phyloP scores from a whole-genome alignment of 1,139 yeast species.

The Kazachstania sp. region DNA sequence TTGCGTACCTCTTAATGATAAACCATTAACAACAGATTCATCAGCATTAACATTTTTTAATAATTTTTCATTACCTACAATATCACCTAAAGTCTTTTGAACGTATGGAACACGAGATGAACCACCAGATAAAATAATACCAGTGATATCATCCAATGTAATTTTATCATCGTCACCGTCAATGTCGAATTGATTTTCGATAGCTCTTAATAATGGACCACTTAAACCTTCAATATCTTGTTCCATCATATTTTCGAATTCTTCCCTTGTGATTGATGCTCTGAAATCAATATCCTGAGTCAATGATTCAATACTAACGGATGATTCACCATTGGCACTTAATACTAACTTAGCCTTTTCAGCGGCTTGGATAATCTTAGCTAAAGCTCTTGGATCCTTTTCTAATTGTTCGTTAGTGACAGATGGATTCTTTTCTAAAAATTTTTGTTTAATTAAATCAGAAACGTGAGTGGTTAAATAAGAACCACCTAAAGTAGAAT shows the following conservation, averaged over 20 bases:
- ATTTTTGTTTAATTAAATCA: slow-evolving; percentile 50
- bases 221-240: slow-evolving; percentile 41
- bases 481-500: slow-evolving; percentile 65
- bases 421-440: slow-evolving; percentile 35
- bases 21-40: slow-evolving; percentile 88
- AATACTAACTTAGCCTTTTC: slow-evolving; percentile 80
- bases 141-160: slow-evolving; percentile 39
- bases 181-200: slow-evolving; percentile 31
- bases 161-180: slow-evolving; percentile 12
- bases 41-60: slow-evolving; percentile 93
- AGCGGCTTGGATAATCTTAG: slow-evolving; percentile 70
- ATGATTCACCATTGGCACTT: slow-evolving; percentile 78
- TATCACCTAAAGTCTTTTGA: slow-evolving; percentile 47
- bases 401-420: slow-evolving; percentile 36
- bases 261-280: slow-evolving; percentile 57
- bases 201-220: slow-evolving; percentile 49
- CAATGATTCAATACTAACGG: slow-evolving; percentile 61
- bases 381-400: slow-evolving; percentile 49
- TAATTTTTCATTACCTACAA: slow-evolving; percentile 53
- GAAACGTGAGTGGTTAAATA: slow-evolving; percentile 58
- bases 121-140: slow-evolving; percentile 85
- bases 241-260: slow-evolving; percentile 52
- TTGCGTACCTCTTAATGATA: slow-evolving; percentile 71
- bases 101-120: slow-evolving; percentile 86
- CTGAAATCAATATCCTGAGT: slow-evolving; percentile 67